Percentiles rank a stretch among this genome's conserved stretches.
These are phyloP conservation scores for Diaporthe longicolla DNA, from an alignment of 2,329 filamentous ascomycete species.

Conservation along the genomic window DNA sequence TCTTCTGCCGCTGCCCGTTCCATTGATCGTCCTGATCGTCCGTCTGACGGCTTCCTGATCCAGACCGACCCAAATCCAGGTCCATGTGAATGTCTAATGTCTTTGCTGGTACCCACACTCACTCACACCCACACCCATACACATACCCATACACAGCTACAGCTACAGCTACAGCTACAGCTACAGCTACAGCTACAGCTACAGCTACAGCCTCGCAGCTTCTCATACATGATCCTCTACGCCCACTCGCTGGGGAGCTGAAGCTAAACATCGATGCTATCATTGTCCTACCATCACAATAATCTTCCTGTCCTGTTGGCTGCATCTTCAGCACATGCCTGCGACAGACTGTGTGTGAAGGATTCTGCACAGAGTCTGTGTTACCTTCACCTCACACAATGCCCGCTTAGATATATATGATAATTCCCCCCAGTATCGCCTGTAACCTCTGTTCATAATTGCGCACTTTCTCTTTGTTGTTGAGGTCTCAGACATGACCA, in stretches of 20 bases:
- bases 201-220: conserved; percentile 20
- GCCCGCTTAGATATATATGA: not conserved
- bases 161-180: not conserved
- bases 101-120: too few relatives aligned
- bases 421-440: not conserved
- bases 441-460: not conserved
- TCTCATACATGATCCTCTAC: conserved; percentile 20
- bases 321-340: not conserved
- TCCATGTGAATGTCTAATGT: not conserved
- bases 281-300: not conserved
- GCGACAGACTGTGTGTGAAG: not conserved
- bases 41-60: conserved; percentile 20
- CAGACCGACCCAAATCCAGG: conserved; percentile 18
- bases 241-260: conserved; percentile 8
- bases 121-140: too few relatives aligned
- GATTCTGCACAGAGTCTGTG: not conserved
- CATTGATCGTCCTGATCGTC: conserved; percentile 27
- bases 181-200: conserved; percentile 7
- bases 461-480: not conserved
- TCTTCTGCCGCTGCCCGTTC: not conserved
- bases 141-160: not conserved
- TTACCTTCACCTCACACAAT: not conserved
- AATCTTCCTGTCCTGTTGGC: not conserved
- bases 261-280: not conserved
- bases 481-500: not conserved